Evolutionary conservation across 345 rosid genomes (phyloP), one percentile per base, ranked within the genome.

Genomic region (Populus nigra): DNA sequence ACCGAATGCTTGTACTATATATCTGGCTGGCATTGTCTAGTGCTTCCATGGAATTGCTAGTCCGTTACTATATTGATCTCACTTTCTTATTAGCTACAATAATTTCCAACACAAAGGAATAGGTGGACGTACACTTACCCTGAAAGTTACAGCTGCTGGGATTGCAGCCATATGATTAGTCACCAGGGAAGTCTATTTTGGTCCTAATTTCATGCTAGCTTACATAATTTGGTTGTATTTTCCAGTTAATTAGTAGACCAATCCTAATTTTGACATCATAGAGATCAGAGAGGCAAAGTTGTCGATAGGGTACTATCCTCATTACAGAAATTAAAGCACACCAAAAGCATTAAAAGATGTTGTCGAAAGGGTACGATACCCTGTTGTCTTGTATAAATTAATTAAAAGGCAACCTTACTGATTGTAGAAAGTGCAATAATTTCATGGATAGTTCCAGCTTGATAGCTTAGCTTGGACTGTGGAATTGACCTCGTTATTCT

Each of bases 1-100:
- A 47, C 62, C 55, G 72, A 18, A 73, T 59, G 63, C 47, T n/a
- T 25, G 29, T 65, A 57, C 65, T 20, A 5, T 53, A 17, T 47
- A 69, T 36, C 57, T 29, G 22, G 76, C 74, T 72, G 81, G 55
- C 76, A 68, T 49, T 59, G 61, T 36, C 49, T 1, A 43, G 29
- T 71, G 62, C 53, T 63, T 33, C 68, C 66, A 43, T 43, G 31
- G 63, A 68, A 57, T 74, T 67, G 71, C 35, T 62, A 8, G 27
- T 49, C 45, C 23, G 10, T 72, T 17, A 62, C 71, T 27, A 53
- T 29, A 53, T 35, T 59, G 6, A 23, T 29, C 35, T 38, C 35
- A 5, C 17, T 72, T 65, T 65, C 13, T 67, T 50, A 18, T 41
- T 2, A 59, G 29, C 25, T 25, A 33, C 57, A 7, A 35, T n/a